Base-by-base conservation (phyloP, 495 filamentous ascomycete species). In the Xylaria grammica region DNA sequence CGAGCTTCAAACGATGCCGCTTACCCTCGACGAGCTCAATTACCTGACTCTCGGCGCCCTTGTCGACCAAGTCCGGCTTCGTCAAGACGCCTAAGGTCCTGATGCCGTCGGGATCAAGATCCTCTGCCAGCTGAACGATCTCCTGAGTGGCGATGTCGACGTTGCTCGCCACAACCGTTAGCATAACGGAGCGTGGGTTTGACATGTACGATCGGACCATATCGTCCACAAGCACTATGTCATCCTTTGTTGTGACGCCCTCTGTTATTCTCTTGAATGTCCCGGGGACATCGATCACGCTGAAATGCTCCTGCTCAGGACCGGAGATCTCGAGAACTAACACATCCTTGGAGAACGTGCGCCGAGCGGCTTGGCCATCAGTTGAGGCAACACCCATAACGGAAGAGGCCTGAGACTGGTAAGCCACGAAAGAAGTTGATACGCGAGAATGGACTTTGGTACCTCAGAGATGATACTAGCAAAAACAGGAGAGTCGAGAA, bases 101-200 rank as follows among this genome's bases (percentile, higher is more conserved):
- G 24, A 79, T 57, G 3, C 84, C 83, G 5, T 74, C 60, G 0
- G 71, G 72, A 70, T 90, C 86, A 27, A 69, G 64, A 52, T 83
- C 75, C 15, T 81, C 72, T 0, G 87, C 84, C 40, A 87, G 73
- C 40, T 74, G 45, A 74, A 90, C 67, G 32, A 90, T 87, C 46
- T 87, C 85, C 62, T 89, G 85, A 0, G 80, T 88, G 0, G 84
- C 85, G 50, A 87, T 78, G 60, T 90, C 87, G n/a, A 86, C 78
- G 62, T 86, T 87, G 13, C 78, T 77, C 0, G 86, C 83, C 0
- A 89, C 68, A 13, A 89, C 86, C 0, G 84, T 80, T 0, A 90
- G 75, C 30, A 89, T 87, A 40, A 87, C 72, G 2, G 84, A 83
- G 2, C 86, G 78, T 3, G 67, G 68, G 54, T 87, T 81, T 27